These are phyloP conservation scores for Cladophialophora chaetospira DNA, from an alignment of 2,329 filamentous ascomycete species.

Conservation along the genomic window DNA sequence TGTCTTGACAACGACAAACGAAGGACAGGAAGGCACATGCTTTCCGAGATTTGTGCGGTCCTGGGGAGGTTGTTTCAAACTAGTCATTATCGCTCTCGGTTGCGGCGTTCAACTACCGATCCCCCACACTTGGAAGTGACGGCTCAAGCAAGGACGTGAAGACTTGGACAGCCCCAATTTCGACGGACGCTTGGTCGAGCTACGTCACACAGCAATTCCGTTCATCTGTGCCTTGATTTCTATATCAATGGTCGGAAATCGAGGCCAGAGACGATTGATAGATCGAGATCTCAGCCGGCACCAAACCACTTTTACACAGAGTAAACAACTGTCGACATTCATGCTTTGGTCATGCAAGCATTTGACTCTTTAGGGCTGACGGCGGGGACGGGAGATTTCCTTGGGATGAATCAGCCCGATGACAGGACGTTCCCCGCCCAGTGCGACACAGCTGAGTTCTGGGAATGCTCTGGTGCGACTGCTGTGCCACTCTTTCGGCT, in stretches of 20 bases:
- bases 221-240: slow-evolving; percentile 9
- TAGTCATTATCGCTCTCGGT: slow-evolving; percentile 21
- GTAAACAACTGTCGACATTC: not conserved
- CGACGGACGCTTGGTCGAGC: slow-evolving; percentile 2
- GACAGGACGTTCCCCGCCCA: slow-evolving; percentile 18
- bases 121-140: slow-evolving; percentile 14
- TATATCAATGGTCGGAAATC: slow-evolving; percentile 4
- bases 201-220: slow-evolving; percentile 11
- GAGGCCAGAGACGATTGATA: not conserved
- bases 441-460: slow-evolving; percentile 15
- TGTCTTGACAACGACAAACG: not conserved
- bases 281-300: slow-evolving; percentile 13
- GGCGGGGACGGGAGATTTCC: slow-evolving; percentile 13
- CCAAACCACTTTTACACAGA: not conserved
- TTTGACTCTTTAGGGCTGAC: slow-evolving; percentile 10
- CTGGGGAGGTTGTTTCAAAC: slow-evolving; percentile 26
- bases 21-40: slow-evolving; percentile 1
- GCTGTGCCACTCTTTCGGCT: too few species aligned
- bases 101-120: slow-evolving; percentile 15
- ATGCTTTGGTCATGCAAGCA: slow-evolving; percentile 22
- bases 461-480: slow-evolving; percentile 19
- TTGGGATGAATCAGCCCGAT: slow-evolving; percentile 3
- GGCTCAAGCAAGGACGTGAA: slow-evolving; percentile 9
- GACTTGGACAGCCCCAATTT: not conserved
- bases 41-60: slow-evolving; percentile 11